Conservation (phyloP, 192 early-diverging fungal species). For the Gonapodya sp. region DNA sequence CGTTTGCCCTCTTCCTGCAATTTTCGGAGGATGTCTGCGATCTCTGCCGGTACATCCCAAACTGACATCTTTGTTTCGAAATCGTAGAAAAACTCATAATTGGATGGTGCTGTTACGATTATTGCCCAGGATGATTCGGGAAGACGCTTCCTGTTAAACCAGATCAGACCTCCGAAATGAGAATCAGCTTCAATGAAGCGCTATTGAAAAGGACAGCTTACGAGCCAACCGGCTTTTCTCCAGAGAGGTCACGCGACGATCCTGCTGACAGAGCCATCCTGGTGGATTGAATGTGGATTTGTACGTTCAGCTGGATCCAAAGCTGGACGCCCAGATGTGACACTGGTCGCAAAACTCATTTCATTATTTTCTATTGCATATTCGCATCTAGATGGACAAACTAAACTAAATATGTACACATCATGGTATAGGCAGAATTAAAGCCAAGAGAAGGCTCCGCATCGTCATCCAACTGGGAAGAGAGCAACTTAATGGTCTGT, state of each 20-base stretch:
- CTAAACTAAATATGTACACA: background rate
- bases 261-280: no score
- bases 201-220: no score
- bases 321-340: no score
- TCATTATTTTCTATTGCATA: no score
- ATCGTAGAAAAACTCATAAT: conserved; percentile 1
- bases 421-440: background rate
- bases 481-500: no score
- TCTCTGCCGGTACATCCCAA: background rate
- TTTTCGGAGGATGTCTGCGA: background rate
- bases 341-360: no score
- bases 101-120: background rate
- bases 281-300: no score
- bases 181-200: no score
- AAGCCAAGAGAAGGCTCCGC: background rate
- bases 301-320: no score
- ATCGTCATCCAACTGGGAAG: background rate
- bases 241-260: no score
- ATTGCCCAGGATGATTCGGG: background rate
- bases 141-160: background rate
- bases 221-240: no score
- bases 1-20: conserved; percentile 5
- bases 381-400: no score
- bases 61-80: background rate
- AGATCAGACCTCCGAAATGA: background rate